These are phyloP conservation scores for Phytophthora ohioensis DNA, from an alignment of 352 stramenopile species.

Conservation along the genomic window DNA sequence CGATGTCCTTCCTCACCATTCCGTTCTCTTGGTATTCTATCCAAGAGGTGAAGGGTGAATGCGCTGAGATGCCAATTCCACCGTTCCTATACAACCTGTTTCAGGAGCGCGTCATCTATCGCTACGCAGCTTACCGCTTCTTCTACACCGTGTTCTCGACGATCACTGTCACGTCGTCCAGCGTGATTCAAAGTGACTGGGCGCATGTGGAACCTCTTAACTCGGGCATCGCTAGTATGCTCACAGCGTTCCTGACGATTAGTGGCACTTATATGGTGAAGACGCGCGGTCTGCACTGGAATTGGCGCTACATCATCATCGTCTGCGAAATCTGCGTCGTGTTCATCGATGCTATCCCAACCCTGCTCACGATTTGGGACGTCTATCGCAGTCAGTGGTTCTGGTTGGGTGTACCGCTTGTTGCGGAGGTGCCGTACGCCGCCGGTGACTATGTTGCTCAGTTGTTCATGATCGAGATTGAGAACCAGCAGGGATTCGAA, in stretches of 20 bases:
- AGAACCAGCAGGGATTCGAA: slow-evolving; percentile 50
- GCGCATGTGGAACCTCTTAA: slow-evolving; percentile 64
- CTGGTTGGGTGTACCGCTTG: slow-evolving; percentile 57
- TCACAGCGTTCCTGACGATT: slow-evolving; percentile 44
- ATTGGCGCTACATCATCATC: slow-evolving; percentile 55
- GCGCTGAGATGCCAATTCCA: slow-evolving; percentile 24
- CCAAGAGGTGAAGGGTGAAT: slow-evolving; percentile 42
- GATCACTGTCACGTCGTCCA: slow-evolving; percentile 54
- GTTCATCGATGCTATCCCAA: slow-evolving; percentile 48
- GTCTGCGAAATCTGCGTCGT: slow-evolving; percentile 48
- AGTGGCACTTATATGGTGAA: slow-evolving; percentile 41
- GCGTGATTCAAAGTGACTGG: slow-evolving; percentile 58
- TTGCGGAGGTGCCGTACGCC: slow-evolving; percentile 47
- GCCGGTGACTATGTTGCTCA: slow-evolving; percentile 41
- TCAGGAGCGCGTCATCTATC: slow-evolving; percentile 54
- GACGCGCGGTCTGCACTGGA: slow-evolving; percentile 56
- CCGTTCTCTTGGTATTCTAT: slow-evolving; percentile 51
- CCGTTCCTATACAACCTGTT: slow-evolving; percentile 53
- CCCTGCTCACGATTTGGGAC: slow-evolving; percentile 63
- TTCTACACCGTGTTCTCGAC: slow-evolving; percentile 48
- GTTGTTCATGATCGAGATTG: slow-evolving; percentile 57
- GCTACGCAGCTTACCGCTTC: slow-evolving; percentile 54
- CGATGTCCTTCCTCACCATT: slow-evolving; percentile 36
- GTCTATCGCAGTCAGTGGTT: slow-evolving; percentile 68
- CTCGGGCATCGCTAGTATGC: slow-evolving; percentile 54